These are phyloP conservation scores for Lagerstroemia speciosa DNA, from an alignment of 345 rosid species.

Conservation along the genomic window DNA sequence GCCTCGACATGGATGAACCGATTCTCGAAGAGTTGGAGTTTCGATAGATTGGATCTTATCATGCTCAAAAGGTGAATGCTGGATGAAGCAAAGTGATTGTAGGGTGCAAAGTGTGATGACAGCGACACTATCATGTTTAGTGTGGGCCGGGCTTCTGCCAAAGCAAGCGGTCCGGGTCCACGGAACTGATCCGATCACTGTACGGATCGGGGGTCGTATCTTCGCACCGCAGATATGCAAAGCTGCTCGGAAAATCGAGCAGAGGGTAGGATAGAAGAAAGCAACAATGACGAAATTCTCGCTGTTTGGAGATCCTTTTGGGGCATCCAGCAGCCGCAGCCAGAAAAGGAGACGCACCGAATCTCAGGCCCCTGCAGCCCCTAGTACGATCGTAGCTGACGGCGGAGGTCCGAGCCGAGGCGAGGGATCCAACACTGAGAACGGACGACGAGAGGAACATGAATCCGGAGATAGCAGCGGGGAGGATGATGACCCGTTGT, in stretches of 20 bases:
- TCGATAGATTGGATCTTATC: no score
- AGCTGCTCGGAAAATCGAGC: not conserved
- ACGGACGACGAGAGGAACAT: not conserved
- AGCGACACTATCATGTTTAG: no score
- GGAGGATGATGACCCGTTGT: not conserved
- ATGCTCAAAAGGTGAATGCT: no score
- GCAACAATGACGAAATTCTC: not conserved
- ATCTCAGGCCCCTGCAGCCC: not conserved
- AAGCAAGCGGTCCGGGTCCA: no score
- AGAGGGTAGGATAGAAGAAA: not conserved
- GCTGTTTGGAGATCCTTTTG: not conserved
- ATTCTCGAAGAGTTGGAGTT: no score
- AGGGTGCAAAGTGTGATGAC: no score
- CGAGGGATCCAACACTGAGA: not conserved
- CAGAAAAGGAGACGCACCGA: not conserved
- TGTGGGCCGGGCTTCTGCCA: no score
- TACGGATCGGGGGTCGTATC: no score
- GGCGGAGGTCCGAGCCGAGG: not conserved
- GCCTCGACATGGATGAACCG: no score
- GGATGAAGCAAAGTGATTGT: no score
- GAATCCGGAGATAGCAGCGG: not conserved
- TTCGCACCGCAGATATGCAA: no score
- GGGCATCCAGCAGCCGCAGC: not conserved
- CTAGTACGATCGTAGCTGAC: not conserved
- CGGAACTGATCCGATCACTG: no score